These are phyloP conservation scores for Gossypium aridum DNA, from an alignment of 441 rosid species.

Conservation along the genomic window DNA sequence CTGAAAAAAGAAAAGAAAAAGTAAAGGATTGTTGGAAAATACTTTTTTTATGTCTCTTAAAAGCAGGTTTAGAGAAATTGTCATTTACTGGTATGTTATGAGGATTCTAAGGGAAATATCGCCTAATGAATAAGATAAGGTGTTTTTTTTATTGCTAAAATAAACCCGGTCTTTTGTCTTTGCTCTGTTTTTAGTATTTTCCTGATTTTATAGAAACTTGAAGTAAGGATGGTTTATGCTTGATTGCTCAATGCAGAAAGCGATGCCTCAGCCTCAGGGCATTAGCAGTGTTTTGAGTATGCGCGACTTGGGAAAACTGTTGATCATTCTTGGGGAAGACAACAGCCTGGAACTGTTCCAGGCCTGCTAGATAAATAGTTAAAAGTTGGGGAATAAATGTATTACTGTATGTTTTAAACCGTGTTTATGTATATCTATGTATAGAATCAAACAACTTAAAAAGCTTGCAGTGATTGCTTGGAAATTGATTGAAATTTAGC, in stretches of 20 bases:
- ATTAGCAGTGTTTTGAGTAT: not conserved
- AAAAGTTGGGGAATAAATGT: not conserved
- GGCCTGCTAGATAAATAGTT: not conserved
- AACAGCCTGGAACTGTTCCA: not conserved
- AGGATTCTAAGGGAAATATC: not conserved
- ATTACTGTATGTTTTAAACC: not conserved
- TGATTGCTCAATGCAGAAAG: not conserved
- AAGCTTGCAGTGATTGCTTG: not conserved
- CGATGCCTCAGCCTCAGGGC: not conserved
- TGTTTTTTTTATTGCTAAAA: not conserved
- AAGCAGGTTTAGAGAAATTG: too few species aligned
- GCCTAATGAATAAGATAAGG: not conserved
- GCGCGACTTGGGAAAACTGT: not conserved
- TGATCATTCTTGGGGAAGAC: not conserved
- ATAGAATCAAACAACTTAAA: not conserved
- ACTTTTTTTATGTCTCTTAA: too few species aligned
- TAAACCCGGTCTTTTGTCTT: not conserved
- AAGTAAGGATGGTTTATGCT: not conserved
- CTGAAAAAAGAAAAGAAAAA: not conserved
- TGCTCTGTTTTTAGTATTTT: not conserved
- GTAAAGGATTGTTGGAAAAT: not conserved
- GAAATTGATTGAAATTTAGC: not conserved
- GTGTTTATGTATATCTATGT: not conserved
- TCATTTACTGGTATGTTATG: too few species aligned
- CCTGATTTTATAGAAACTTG: not conserved